phyloP scores from a whole-genome alignment of 768 basidiomycete species.

The Ramaria rubella region DNA sequence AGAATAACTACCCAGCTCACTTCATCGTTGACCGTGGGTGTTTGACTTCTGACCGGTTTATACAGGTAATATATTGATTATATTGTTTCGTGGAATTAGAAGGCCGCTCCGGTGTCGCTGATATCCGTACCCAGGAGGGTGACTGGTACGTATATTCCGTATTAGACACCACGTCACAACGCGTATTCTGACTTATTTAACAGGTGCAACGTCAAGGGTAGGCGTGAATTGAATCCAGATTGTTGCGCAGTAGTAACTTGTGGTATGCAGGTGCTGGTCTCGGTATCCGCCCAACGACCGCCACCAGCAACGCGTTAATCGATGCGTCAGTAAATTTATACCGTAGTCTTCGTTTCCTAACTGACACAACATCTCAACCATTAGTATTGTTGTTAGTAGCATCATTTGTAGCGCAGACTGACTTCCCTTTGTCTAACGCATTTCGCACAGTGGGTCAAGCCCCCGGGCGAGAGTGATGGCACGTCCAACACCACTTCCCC shows the following conservation, averaged over 20 bases:
- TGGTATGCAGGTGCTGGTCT: constrained; percentile 38
- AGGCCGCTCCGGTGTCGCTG: constrained; percentile 56
- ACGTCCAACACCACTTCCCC: constrained; percentile 48
- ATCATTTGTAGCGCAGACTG: neutral
- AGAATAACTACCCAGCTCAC: constrained; percentile 46
- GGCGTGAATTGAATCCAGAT: neutral
- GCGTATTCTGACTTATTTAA: constrained; percentile 12
- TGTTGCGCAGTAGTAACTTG: neutral
- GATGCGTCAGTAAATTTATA: constrained; percentile 29
- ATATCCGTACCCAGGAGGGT: constrained; percentile 54
- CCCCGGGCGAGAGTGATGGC: constrained; percentile 62
- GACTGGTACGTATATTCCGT: constrained; percentile 36
- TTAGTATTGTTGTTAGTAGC: neutral
- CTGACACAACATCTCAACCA: neutral
- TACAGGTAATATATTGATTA: neutral
- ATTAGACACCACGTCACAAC: constrained; percentile 21
- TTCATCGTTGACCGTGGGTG: constrained; percentile 51
- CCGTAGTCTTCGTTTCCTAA: neutral
- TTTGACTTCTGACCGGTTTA: neutral
- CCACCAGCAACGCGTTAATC: constrained; percentile 47
- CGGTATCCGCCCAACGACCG: constrained; percentile 50
- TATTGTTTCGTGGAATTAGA: constrained; percentile 17
- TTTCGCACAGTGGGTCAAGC: constrained; percentile 42
- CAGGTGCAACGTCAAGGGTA: constrained; percentile 50
- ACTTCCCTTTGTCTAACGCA: neutral